Conservation (phyloP, 2,329 filamentous ascomycete species). For the Penicillium sp. region DNA sequence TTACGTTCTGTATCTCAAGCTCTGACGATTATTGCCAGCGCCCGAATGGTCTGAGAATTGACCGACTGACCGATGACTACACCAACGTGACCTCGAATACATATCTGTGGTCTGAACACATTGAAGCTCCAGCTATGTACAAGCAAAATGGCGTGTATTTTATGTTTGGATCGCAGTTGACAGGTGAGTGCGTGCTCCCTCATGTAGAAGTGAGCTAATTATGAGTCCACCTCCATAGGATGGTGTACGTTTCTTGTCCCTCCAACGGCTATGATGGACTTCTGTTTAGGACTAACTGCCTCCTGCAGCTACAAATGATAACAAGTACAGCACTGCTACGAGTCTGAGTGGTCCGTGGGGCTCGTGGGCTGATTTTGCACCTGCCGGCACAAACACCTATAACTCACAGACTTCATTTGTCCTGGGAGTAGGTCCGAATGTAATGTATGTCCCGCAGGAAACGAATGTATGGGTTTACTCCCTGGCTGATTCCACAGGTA, state of each 20-base stretch:
- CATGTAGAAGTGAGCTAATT: not conserved
- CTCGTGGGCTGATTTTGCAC: slow-evolving; percentile 56
- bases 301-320: slow-evolving; percentile 46
- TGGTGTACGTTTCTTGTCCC: not conserved
- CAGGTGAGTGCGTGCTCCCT: slow-evolving; percentile 15
- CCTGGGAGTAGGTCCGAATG: not conserved
- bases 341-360: slow-evolving; percentile 63
- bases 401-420: not conserved
- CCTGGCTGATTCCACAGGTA: slow-evolving; percentile 41
- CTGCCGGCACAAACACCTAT: not conserved
- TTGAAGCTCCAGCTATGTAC: slow-evolving; percentile 64
- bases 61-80: slow-evolving; percentile 50
- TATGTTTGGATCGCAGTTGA: slow-evolving; percentile 63
- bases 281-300: not conserved
- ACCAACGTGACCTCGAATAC: slow-evolving; percentile 52
- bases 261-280: not conserved
- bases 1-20: not conserved
- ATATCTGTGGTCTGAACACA: slow-evolving; percentile 55
- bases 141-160: slow-evolving; percentile 64
- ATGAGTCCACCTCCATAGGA: not conserved
- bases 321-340: slow-evolving; percentile 62
- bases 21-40: not conserved
- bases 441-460: not conserved
- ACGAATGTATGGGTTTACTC: not conserved
- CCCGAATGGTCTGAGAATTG: not conserved